A percentile compares a stretch with the other conserved stretches of the same genome.
These are phyloP conservation scores for Floccularia luteovirens DNA, from an alignment of 768 basidiomycete species.

Conservation along the genomic window DNA sequence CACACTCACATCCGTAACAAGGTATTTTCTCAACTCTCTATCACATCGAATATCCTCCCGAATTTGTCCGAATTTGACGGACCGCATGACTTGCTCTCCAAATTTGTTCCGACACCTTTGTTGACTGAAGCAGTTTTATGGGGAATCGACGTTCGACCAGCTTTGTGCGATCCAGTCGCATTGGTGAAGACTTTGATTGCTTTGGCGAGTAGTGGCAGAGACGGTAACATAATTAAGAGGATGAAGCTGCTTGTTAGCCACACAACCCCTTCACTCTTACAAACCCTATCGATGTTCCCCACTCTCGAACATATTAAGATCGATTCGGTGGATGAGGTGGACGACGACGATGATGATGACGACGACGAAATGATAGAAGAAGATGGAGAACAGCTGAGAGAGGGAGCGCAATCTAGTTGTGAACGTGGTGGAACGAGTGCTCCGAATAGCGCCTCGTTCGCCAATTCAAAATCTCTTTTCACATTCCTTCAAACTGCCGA, in stretches of 20 bases:
- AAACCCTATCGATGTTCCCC: neutral
- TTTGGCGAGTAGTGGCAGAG: neutral
- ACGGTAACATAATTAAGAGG: neutral
- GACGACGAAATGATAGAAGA: no score
- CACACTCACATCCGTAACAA: neutral
- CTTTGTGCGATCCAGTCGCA: neutral
- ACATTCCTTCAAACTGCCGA: no score
- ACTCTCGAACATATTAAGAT: neutral
- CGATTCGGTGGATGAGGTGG: neutral
- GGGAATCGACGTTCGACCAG: neutral
- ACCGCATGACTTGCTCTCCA: neutral
- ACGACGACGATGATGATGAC: neutral
- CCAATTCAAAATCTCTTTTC: no score
- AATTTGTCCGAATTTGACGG: neutral
- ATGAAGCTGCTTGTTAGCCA: neutral
- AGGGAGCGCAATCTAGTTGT: no score
- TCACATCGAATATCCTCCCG: neutral
- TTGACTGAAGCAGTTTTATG: neutral
- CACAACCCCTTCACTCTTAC: neutral
- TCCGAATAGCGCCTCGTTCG: no score
- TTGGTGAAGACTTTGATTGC: neutral
- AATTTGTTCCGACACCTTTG: neutral
- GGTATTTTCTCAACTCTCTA: neutral
- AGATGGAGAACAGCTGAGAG: no score
- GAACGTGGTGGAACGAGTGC: no score